Evolutionary conservation across 164 flowering plant genomes (phyloP).

Genomic region (Vitis rotundifolia): DNA sequence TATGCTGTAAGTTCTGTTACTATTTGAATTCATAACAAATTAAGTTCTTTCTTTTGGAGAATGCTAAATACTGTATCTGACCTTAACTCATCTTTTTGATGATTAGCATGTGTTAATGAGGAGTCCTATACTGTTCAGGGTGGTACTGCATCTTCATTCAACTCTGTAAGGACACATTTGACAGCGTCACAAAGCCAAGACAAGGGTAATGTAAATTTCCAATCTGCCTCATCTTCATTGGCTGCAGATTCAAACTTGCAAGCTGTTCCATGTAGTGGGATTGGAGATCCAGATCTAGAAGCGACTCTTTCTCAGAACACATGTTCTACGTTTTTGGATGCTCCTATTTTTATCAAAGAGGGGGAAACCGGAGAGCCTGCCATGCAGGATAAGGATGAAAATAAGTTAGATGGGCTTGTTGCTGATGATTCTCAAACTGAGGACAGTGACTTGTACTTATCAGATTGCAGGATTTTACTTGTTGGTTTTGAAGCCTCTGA

Average conservation of each 20-base stretch:
- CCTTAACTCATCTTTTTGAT: conserved; percentile 18
- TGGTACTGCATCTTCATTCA: conserved; percentile 38
- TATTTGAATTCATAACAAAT: conserved; percentile 2
- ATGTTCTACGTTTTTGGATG: conserved; percentile 41
- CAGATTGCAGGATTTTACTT: conserved; percentile 79
- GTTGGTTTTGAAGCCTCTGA: conserved; percentile 81
- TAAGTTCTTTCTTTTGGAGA: not conserved
- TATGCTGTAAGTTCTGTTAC: not conserved
- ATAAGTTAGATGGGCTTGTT: conserved; percentile 52
- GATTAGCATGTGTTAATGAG: conserved; percentile 84
- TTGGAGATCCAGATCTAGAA: conserved; percentile 49
- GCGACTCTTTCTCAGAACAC: conserved; percentile 53
- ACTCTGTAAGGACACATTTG: conserved; percentile 23
- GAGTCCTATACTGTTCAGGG: conserved; percentile 72
- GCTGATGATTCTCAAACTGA: conserved; percentile 88
- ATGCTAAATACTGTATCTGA: conserved; percentile 13
- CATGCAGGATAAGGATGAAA: conserved; percentile 34
- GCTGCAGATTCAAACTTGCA: conserved; percentile 38
- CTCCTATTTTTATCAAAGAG: conserved; percentile 32
- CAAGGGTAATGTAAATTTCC: conserved; percentile 26
- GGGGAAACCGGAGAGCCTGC: conserved; percentile 29
- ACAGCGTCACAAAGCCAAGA: conserved; percentile 38
- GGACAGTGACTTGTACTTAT: conserved; percentile 78
- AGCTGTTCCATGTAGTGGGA: conserved; percentile 31
- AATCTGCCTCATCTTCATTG: conserved; percentile 31